Percentiles rank a stretch among this genome's conserved stretches.
These are phyloP conservation scores for Mucor lusitanicus DNA, from an alignment of 371 early-diverging fungal genomes.

Conservation along the genomic window DNA sequence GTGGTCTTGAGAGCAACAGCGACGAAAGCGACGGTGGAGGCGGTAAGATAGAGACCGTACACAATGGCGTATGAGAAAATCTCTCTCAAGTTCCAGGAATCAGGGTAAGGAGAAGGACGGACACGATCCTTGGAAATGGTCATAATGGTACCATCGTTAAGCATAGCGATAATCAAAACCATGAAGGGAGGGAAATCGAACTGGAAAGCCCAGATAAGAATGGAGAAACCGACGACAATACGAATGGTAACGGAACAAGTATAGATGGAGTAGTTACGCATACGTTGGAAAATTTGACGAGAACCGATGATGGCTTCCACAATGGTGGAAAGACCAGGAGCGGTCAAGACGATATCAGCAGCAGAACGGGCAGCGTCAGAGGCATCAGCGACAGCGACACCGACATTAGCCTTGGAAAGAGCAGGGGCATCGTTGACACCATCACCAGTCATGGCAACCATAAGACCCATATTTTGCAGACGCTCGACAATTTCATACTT, in stretches of 20 bases:
- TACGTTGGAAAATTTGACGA: constrained; percentile 74
- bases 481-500: constrained; percentile 92
- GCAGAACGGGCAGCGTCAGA: constrained; percentile 78
- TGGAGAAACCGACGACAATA: constrained; percentile 61
- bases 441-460: constrained; percentile 94
- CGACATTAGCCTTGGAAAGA: constrained; percentile 82
- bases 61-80: constrained; percentile 59
- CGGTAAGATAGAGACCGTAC: constrained; percentile 57
- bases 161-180: constrained; percentile 61
- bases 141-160: constrained; percentile 65
- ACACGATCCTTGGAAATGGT: constrained; percentile 63
- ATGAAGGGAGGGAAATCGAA: constrained; percentile 67
- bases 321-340: constrained; percentile 76
- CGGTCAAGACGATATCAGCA: constrained; percentile 78
- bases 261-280: constrained; percentile 62
- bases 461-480: constrained; percentile 78
- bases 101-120: constrained; percentile 55
- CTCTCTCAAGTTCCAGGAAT: constrained; percentile 60
- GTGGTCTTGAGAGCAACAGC: constrained; percentile 39
- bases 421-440: constrained; percentile 97
- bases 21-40: constrained; percentile 56
- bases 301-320: constrained; percentile 67
- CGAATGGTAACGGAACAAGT: constrained; percentile 65
- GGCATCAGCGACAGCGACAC: constrained; percentile 81
- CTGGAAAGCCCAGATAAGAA: constrained; percentile 57